Evolutionary conservation across 768 basidiomycete genomes (phyloP).

Genomic region (Butyriboletus loyo): DNA sequence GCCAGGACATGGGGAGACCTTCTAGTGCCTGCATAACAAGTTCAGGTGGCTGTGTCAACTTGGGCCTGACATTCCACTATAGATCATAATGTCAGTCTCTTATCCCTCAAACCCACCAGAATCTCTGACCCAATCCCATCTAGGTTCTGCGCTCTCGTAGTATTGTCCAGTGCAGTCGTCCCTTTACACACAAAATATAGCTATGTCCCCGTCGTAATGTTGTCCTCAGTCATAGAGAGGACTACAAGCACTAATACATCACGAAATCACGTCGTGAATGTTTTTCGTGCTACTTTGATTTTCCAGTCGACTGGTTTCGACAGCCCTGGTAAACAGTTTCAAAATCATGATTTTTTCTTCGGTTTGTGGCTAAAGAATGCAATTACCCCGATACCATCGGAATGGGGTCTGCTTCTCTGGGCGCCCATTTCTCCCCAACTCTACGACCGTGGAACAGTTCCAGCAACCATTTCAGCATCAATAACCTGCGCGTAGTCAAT

Average conservation of each 20-base stretch:
- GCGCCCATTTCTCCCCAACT: neutral
- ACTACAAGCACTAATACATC: slow-evolving; percentile 15
- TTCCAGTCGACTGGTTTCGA: slow-evolving; percentile 6
- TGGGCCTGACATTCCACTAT: neutral
- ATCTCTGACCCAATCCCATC: neutral
- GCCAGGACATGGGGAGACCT: slow-evolving; percentile 78
- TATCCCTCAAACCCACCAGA: neutral
- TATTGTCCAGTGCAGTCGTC: neutral
- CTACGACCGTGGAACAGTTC: neutral
- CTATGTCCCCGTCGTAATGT: slow-evolving; percentile 18
- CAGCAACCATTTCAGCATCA: slow-evolving; percentile 10
- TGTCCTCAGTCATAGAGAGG: slow-evolving; percentile 16
- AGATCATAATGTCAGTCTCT: slow-evolving; percentile 6
- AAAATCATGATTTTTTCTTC: neutral
- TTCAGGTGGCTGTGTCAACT: neutral
- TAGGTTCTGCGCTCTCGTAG: slow-evolving; percentile 3
- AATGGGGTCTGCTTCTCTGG: neutral
- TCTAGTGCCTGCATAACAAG: slow-evolving; percentile 58
- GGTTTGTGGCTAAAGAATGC: neutral
- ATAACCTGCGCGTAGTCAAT: slow-evolving; percentile 7
- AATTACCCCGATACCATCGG: neutral
- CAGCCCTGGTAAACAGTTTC: slow-evolving; percentile 13
- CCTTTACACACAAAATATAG: slow-evolving; percentile 17
- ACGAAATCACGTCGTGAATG: slow-evolving; percentile 8
- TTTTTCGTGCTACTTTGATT: slow-evolving; percentile 10